Evolutionary conservation across 768 basidiomycete genomes (phyloP).

Genomic region (Pulveroboletus frians): DNA sequence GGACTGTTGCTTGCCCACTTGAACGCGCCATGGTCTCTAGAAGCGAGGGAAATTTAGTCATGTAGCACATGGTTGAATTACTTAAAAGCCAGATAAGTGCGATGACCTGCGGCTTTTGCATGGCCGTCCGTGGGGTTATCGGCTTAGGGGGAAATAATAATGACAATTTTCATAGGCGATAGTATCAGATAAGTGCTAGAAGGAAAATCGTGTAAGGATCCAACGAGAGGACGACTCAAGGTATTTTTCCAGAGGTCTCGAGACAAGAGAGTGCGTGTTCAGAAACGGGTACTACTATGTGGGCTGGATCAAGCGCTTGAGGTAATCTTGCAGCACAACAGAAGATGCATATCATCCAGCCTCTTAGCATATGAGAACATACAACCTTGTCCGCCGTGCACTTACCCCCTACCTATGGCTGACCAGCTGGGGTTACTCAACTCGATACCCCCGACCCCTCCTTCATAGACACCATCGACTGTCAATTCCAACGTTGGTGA

Average conservation of each 20-base stretch:
- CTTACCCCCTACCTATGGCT: slow-evolving; percentile 16
- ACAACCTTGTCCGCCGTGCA: neutral
- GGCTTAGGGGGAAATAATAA: slow-evolving; percentile 67
- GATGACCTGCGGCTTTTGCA: slow-evolving; percentile 43
- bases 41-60: slow-evolving; percentile 80
- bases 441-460: slow-evolving; percentile 55
- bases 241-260: neutral
- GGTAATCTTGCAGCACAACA: neutral
- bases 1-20: slow-evolving; percentile 75
- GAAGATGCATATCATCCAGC: neutral
- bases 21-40: slow-evolving; percentile 47
- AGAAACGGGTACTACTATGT: neutral
- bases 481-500: slow-evolving; percentile 50
- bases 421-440: slow-evolving; percentile 60
- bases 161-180: slow-evolving; percentile 45
- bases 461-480: slow-evolving; percentile 55
- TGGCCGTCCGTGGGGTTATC: slow-evolving; percentile 68
- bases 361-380: neutral
- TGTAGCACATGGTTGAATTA: slow-evolving; percentile 50
- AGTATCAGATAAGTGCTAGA: neutral
- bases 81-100: slow-evolving; percentile 33
- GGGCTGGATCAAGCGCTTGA: neutral
- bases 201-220: neutral
- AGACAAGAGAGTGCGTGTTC: neutral
- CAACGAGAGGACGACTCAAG: neutral